Conservation (phyloP, 1,284 basidiomycete genomes). For the Moesziomyces sp. region DNA sequence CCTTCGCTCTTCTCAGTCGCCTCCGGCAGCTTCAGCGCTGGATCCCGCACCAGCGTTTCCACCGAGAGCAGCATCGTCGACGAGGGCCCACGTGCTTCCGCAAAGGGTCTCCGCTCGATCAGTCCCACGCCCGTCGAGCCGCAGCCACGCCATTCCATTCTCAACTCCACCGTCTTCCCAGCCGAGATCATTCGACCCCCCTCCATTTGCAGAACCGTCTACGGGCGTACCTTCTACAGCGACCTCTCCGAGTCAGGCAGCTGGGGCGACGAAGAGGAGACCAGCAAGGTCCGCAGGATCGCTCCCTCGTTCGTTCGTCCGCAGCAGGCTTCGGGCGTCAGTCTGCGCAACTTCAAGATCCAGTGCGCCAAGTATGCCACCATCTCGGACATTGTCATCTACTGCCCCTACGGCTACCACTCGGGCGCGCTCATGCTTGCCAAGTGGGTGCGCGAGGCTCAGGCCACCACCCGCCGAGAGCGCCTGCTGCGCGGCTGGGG, state of each 20-base stretch:
- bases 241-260: constrained; percentile 22
- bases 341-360: constrained; percentile 62
- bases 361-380: constrained; percentile 81
- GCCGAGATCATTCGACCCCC: constrained; percentile 52
- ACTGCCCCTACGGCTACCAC: constrained; percentile 70
- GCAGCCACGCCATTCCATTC: constrained; percentile 53
- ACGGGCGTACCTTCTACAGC: constrained; percentile 26
- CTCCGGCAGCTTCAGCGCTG: constrained; percentile 31
- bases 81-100: constrained; percentile 9
- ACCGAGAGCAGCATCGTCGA: constrained; percentile 37
- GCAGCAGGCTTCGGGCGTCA: constrained; percentile 54
- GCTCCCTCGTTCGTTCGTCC: constrained; percentile 43
- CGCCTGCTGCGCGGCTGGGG: constrained; percentile 74
- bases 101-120: constrained; percentile 7
- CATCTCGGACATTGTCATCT: constrained; percentile 87
- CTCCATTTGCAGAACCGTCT: constrained; percentile 25
- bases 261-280: constrained; percentile 18
- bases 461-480: constrained; percentile 53
- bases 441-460: constrained; percentile 58
- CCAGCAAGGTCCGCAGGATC: constrained; percentile 19
- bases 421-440: constrained; percentile 54
- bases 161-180: constrained; percentile 59
- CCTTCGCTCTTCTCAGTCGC: constrained; percentile 52
- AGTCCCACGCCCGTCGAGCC: constrained; percentile 20
- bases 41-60: constrained; percentile 42